Base-by-base conservation (phyloP, 2,329 filamentous ascomycete genomes). In the Pseudophaeomoniella oleicola region DNA sequence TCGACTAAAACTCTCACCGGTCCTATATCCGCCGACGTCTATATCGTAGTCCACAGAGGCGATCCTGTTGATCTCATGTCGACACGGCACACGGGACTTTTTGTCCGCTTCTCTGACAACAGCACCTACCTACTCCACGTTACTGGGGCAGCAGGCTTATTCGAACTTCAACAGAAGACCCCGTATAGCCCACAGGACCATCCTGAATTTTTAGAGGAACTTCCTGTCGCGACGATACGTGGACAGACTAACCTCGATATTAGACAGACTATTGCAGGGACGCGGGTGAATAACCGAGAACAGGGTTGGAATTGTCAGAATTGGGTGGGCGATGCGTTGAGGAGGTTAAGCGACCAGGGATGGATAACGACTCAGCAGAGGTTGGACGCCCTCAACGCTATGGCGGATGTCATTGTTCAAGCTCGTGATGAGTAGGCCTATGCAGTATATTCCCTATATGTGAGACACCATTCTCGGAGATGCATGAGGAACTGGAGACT, bases 1-100 rank as follows among this genome's bases (percentile, higher is more conserved):
- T 36, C 37, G 37, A 30, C 31, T 36, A 12, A 17, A 16, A 13
- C 15, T 11, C n/a, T n/a, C n/a, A n/a, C n/a, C n/a, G n/a, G n/a
- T n/a, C n/a, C n/a, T n/a, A n/a, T n/a, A n/a, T n/a, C n/a, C 22
- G 22, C 22, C 14, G 13, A 34, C 18, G 6, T 5, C 14, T 5
- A 15, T 13, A 6, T 5, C 5, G n/a, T 17, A 5, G 14, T 16
- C 32, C n/a, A 27, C n/a, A 6, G 22, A 27, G 22, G 22, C n/a
- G 22, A 27, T 27, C 22, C 22, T 9, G 22, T 27, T n/a, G 22
- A 27, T 27, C 22, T 27, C n/a, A 6, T 9, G 22, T 9, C 22
- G n/a, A 27, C 22, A 27, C 22, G 22, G 22, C 22, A 27, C 22
- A 27, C n/a, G 22, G n/a, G 22, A 6, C 6, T 27, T 27, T 27